Base-by-base conservation (phyloP, 2,329 filamentous ascomycete genomes). In the Cladosporium sp. region DNA sequence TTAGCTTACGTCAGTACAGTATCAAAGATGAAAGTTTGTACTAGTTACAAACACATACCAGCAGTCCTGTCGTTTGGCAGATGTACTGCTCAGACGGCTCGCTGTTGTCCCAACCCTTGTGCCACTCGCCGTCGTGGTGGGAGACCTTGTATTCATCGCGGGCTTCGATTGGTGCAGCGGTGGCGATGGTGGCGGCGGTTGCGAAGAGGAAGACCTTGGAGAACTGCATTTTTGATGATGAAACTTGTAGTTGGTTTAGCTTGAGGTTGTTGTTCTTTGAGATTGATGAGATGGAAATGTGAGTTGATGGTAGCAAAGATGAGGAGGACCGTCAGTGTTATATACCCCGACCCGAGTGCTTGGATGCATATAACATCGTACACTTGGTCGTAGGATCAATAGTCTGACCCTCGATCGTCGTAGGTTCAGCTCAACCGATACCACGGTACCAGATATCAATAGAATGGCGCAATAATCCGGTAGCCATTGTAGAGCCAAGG, bases 141-240 rank as follows among this genome's bases (percentile, higher is more conserved):
- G 24, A 30, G 15, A 28, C 26, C 15, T 54, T 30, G 8, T n/a
- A n/a, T 54, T 30, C 51, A 54, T n/a, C 24, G 51, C 51, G 51
- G 15, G 51, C 51, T 30, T 54, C 51, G 5, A 54, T 55, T 30
- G 52, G 52, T n/a, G 52, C 52, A 11, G 52, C 52, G 18, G 52
- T 32, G 52, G 52, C 52, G 3, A 30, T 14, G 30, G 52, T 21
- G 52, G 32, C 30, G 52, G 52, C 32, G 52, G 52, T n/a, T 10
- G 52, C 52, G 52, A 34, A 30, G 52, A 55, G 52, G 28, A 55
- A 34, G 52, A 55, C 3, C 18, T 55, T 55, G 52, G 52, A 55
- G 52, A 55, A 55, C 26, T 55, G 52, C 52, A 55, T 55, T 18
- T 8, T 34, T 55, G 30, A 8, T 34, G 11, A 11, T 30, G 51